Conservation (phyloP, 495 filamentous ascomycete genomes). For the Aspergillus egyptiacus region DNA sequence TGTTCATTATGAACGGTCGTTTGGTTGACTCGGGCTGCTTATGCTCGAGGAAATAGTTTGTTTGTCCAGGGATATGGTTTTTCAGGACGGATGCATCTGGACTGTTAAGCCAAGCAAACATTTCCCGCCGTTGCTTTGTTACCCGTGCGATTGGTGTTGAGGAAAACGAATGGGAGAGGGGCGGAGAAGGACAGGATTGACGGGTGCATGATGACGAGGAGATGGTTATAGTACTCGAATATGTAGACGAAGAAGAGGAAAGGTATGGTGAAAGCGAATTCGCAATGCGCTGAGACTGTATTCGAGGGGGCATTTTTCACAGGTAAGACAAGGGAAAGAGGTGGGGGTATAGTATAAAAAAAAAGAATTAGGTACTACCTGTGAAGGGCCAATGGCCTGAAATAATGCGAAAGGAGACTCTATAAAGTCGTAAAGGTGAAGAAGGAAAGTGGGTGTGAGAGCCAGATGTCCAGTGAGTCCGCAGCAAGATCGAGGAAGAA, state of each 20-base stretch:
- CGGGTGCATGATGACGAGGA: constrained; percentile 11
- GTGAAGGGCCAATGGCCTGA: not conserved
- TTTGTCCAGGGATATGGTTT: constrained; percentile 49
- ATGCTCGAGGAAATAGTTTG: constrained; percentile 59
- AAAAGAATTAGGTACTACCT: too few species aligned
- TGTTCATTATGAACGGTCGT: constrained; percentile 70
- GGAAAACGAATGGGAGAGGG: constrained; percentile 41
- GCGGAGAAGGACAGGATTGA: constrained; percentile 7
- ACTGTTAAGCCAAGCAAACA: constrained; percentile 66
- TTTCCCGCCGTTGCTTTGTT: constrained; percentile 48
- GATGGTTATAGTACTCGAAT: constrained; percentile 2
- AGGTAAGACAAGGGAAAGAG: not conserved
- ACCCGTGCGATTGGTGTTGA: constrained; percentile 32
- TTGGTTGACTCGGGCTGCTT: constrained; percentile 14
- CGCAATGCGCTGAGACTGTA: constrained; percentile 36
- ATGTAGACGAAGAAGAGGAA: constrained; percentile 23
- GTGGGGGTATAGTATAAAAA: too few species aligned
- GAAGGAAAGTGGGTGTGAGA: constrained; percentile 15
- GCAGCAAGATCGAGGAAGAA: too few species aligned
- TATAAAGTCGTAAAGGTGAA: not conserved
- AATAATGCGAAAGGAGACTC: not conserved
- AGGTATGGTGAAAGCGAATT: constrained; percentile 37
- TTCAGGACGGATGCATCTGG: constrained; percentile 51
- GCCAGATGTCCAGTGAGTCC: not conserved
- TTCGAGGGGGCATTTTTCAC: constrained; percentile 37